phyloP scores from a whole-genome alignment of 345 rosid genomes.

The Melaleuca quinquenervia region DNA sequence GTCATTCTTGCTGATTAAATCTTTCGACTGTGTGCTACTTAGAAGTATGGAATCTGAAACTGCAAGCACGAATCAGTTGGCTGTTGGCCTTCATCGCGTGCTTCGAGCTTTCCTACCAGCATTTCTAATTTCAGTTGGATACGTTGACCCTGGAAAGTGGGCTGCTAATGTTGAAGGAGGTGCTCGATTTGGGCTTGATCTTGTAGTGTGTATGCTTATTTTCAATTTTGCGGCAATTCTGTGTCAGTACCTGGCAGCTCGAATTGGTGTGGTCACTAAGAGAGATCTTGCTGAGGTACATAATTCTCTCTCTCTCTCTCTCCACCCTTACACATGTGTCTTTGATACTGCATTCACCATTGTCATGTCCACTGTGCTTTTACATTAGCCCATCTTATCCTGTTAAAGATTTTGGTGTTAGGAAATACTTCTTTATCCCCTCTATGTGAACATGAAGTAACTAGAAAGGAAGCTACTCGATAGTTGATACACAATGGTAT shows the following conservation, averaged over 20 bases:
- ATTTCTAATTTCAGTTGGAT: constrained; percentile 68
- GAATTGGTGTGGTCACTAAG: constrained; percentile 67
- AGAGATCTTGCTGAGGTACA: constrained; percentile 84
- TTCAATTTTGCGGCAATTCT: constrained; percentile 80
- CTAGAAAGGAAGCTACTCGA: background rate
- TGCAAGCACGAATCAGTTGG: constrained; percentile 21
- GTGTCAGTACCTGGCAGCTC: constrained; percentile 80
- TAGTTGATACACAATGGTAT: background rate
- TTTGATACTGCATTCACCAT: background rate
- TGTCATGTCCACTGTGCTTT: background rate
- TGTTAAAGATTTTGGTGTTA: background rate
- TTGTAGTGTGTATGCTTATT: constrained; percentile 48
- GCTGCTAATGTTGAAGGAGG: constrained; percentile 86
- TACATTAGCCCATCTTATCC: background rate
- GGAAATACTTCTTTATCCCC: background rate
- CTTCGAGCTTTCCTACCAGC: constrained; percentile 63
- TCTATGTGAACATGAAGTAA: background rate
- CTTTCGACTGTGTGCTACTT: background rate
- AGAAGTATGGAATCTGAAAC: constrained; percentile 61
- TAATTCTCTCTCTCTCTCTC: background rate
- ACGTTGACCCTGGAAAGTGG: constrained; percentile 98
- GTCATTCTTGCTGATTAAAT: background rate
- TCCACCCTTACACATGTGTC: background rate
- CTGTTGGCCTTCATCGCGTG: constrained; percentile 32
- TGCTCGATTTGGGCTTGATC: constrained; percentile 75